Conservation (phyloP, 2,329 filamentous ascomycete genomes). For the Cryphonectria naterciae region DNA sequence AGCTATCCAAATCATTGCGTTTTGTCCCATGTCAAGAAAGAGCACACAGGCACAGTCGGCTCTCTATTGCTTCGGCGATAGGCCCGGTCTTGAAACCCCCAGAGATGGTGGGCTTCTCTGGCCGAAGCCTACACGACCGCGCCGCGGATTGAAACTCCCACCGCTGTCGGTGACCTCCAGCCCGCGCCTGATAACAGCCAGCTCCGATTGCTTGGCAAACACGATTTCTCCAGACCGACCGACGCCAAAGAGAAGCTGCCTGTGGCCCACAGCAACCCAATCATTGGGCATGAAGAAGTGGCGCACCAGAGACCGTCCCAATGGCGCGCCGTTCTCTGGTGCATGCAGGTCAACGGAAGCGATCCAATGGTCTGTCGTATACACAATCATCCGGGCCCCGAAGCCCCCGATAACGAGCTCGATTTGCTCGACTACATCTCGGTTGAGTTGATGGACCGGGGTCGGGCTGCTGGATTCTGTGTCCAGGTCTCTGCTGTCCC, state of each 20-base stretch:
- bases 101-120: conserved; percentile 3
- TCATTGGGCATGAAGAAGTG: conserved; percentile 35
- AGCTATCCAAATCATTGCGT: not conserved
- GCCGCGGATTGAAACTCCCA: conserved; percentile 24
- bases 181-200: conserved; percentile 32
- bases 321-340: not conserved
- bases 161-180: conserved; percentile 31
- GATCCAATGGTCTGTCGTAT: conserved; percentile 24
- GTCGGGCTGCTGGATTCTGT: not conserved
- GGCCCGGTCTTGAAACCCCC: not conserved
- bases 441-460: conserved; percentile 2
- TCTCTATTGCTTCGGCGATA: not conserved
- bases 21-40: not conserved
- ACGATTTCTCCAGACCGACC: conserved; percentile 28
- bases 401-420: conserved; percentile 80
- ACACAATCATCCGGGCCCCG: conserved; percentile 40
- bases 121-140: not conserved
- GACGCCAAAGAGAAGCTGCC: conserved; percentile 23
- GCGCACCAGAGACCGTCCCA: conserved; percentile 5
- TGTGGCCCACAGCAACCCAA: conserved; percentile 29
- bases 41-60: not conserved
- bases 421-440: conserved; percentile 44
- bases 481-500: conserved; percentile 3
- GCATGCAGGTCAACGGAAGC: conserved; percentile 12
- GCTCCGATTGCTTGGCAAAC: conserved; percentile 26